Evolutionary conservation across 116 monocot species (phyloP).

Genomic region (Cymodocea nodosa): DNA sequence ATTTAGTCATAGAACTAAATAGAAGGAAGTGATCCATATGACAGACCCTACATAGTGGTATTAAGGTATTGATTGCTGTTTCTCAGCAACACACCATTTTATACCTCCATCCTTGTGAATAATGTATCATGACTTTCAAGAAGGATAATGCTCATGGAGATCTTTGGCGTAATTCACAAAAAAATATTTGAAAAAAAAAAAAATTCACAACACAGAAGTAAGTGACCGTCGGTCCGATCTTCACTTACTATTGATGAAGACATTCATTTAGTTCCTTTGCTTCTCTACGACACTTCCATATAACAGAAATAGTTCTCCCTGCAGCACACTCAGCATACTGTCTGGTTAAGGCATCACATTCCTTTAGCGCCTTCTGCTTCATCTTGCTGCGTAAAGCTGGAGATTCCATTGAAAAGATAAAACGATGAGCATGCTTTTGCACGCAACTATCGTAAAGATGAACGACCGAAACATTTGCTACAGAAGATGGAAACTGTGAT

Average conservation of each 20-base stretch:
- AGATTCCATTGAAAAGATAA: not conserved
- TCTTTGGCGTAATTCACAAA: not conserved
- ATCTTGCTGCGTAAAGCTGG: slow-evolving; percentile 90
- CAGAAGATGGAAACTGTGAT: too few species aligned
- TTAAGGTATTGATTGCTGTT: too few species aligned
- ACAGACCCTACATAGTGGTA: too few species aligned
- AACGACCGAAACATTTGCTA: too few species aligned
- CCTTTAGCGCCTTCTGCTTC: slow-evolving; percentile 83
- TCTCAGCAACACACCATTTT: too few species aligned
- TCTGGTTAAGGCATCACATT: slow-evolving; percentile 47
- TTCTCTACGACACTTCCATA: slow-evolving; percentile 72
- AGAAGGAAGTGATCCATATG: too few species aligned
- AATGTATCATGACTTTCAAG: too few species aligned
- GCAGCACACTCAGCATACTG: slow-evolving; percentile 85
- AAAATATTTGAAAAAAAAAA: not conserved
- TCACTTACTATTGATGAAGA: slow-evolving; percentile 80
- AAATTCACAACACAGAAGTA: not conserved
- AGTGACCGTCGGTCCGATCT: not conserved
- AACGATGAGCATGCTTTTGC: not conserved
- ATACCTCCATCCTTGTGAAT: too few species aligned
- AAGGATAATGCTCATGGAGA: too few species aligned
- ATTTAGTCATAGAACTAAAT: too few species aligned
- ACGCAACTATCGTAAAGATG: too few species aligned
- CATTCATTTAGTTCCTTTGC: slow-evolving; percentile 84
- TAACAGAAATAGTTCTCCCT: slow-evolving; percentile 78